Percentiles rank a stretch among this genome's conserved stretches.
These are phyloP conservation scores for Lichtheimia hyalospora DNA, from an alignment of 371 early-diverging fungal genomes.

Conservation along the genomic window DNA sequence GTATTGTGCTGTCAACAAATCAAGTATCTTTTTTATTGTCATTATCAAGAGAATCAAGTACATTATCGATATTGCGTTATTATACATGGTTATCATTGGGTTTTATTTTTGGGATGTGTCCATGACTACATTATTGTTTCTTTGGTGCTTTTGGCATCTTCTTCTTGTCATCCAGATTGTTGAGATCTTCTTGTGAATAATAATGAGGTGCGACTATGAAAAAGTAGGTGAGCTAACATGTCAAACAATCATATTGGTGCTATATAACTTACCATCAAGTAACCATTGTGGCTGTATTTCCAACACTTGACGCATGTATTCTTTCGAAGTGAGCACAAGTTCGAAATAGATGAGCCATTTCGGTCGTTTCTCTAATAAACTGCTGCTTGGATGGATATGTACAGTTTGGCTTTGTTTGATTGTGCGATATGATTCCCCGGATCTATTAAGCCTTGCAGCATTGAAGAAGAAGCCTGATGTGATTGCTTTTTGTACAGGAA, in stretches of 20 bases:
- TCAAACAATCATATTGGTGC: background rate
- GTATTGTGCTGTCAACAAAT: too few relatives aligned
- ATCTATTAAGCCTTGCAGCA: constrained; percentile 77
- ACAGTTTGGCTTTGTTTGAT: constrained; percentile 92
- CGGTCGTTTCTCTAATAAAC: constrained; percentile 71
- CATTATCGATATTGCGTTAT: too few relatives aligned
- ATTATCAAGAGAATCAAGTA: too few relatives aligned
- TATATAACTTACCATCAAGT: constrained; percentile 67
- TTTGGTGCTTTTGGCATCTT: constrained; percentile 58
- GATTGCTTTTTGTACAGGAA: constrained; percentile 85
- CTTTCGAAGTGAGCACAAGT: constrained; percentile 89
- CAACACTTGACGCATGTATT: constrained; percentile 94
- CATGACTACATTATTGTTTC: constrained; percentile 9
- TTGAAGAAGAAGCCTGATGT: constrained; percentile 96
- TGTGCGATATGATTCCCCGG: constrained; percentile 90
- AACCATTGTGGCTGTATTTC: constrained; percentile 95
- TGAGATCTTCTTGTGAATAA: constrained; percentile 75
- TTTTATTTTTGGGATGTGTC: too few relatives aligned
- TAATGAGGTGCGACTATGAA: constrained; percentile 86
- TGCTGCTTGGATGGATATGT: constrained; percentile 91
- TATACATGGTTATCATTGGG: too few relatives aligned
- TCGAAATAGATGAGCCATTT: constrained; percentile 92
- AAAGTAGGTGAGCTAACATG: background rate
- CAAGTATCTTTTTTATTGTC: too few relatives aligned
- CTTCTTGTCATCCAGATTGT: constrained; percentile 57